phyloP scores from a whole-genome alignment of 1,284 basidiomycete genomes.

The Sparassis latifolia region DNA sequence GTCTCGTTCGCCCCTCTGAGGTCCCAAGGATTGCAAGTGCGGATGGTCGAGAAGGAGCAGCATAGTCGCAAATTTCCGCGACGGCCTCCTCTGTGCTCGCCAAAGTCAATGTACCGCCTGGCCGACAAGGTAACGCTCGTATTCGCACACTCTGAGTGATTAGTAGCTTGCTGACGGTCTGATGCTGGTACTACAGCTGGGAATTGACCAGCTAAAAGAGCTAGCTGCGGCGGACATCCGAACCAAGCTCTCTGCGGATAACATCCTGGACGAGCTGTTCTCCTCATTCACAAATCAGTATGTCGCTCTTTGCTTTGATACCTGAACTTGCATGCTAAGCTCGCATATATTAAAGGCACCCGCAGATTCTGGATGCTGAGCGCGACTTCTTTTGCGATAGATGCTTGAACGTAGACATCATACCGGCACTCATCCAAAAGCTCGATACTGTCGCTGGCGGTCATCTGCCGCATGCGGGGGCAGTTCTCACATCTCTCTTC shows the following conservation, averaged over 20 bases:
- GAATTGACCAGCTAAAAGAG: constrained; percentile 9
- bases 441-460: constrained; percentile 9
- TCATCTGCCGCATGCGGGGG: constrained; percentile 2
- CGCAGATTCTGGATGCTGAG: constrained; percentile 7
- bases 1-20: constrained; percentile 17
- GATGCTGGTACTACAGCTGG: constrained; percentile 2
- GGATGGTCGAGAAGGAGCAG: background rate
- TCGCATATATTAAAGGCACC: constrained; percentile 3
- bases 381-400: constrained; percentile 6
- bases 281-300: constrained; percentile 13
- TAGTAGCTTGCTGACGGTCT: background rate
- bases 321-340: too few relatives aligned
- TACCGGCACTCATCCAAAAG: constrained; percentile 5
- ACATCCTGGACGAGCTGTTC: constrained; percentile 15
- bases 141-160: background rate
- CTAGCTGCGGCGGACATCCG: constrained; percentile 8
- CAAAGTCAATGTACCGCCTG: constrained; percentile 17
- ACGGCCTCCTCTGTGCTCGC: constrained; percentile 11
- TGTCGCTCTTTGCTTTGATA: background rate
- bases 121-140: constrained; percentile 10
- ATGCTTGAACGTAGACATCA: constrained; percentile 6
- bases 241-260: constrained; percentile 8
- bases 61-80: constrained; percentile 1
- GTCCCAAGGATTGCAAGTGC: constrained; percentile 5
- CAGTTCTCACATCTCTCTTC: too few relatives aligned